A percentile compares a stretch with the other conserved stretches of the same genome.
phyloP scores from a whole-genome alignment of 176 grass and related monocot genomes.

The Aegilops tauschii region DNA sequence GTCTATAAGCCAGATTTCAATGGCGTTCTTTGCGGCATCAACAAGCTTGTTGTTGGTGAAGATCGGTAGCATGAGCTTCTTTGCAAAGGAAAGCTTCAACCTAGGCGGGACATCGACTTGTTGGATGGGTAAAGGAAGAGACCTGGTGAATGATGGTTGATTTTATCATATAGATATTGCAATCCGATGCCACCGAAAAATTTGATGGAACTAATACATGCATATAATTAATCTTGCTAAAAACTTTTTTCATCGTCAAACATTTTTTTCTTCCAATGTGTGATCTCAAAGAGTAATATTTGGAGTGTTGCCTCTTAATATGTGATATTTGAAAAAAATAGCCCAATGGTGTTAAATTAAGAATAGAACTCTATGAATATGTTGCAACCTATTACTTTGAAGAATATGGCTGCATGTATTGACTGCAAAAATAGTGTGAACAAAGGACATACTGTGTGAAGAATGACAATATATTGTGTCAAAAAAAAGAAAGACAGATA shows the following conservation, averaged over 20 bases:
- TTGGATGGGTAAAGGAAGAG: slow-evolving; percentile 14
- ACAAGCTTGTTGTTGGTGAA: slow-evolving; percentile 45
- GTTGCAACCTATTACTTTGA: not conserved
- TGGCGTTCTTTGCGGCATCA: not conserved
- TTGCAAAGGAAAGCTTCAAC: slow-evolving; percentile 37
- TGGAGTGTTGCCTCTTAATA: no score
- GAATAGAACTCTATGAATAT: not conserved
- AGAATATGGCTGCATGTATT: not conserved
- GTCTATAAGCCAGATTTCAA: slow-evolving; percentile 38
- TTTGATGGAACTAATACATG: not conserved
- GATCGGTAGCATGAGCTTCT: slow-evolving; percentile 30
- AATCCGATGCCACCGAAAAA: not conserved
- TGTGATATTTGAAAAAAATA: no score
- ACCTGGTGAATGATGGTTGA: slow-evolving; percentile 11
- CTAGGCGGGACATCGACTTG: not conserved
- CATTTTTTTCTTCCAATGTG: not conserved
- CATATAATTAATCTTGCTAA: not conserved
- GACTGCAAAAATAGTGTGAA: not conserved
- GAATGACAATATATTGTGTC: not conserved
- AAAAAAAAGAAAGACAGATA: slow-evolving; percentile 11
- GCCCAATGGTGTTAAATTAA: no score
- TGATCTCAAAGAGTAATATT: not conserved
- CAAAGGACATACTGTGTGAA: not conserved
- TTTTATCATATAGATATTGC: not conserved
- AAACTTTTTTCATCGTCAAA: not conserved